Conservation (phyloP, 305 asterid genomes). For the Fraxinus xanthoxyloides region DNA sequence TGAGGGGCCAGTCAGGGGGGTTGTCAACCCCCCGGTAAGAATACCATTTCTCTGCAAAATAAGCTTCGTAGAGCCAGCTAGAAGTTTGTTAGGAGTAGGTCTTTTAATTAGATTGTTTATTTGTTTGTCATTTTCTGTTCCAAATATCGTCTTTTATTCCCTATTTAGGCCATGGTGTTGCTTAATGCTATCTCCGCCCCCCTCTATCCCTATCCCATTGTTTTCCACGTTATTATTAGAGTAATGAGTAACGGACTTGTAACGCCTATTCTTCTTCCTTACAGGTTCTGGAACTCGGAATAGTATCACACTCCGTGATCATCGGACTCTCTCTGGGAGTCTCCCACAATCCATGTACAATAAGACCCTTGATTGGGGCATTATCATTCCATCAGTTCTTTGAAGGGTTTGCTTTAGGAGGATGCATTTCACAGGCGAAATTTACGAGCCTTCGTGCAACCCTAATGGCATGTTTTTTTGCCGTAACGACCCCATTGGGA, state of each 20-base stretch:
- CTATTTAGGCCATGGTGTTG: neutral
- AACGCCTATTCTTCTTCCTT: neutral
- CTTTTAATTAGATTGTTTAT: neutral
- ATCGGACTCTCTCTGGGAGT: conserved; percentile 91
- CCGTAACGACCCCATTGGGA: conserved; percentile 81
- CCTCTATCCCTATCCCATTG: neutral
- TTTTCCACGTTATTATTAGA: neutral
- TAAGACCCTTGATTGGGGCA: conserved; percentile 80
- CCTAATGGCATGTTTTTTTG: conserved; percentile 83
- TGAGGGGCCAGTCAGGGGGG: too few relatives aligned
- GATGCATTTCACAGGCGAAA: conserved; percentile 88
- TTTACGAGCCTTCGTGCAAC: conserved; percentile 53
- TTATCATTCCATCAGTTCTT: conserved; percentile 88
- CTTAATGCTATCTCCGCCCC: neutral
- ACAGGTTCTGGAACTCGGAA: conserved; percentile 91
- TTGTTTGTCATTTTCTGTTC: neutral
- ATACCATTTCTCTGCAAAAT: too few relatives aligned
- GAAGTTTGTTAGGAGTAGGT: neutral
- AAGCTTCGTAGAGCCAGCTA: neutral
- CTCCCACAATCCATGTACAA: conserved; percentile 82
- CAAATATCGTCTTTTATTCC: neutral
- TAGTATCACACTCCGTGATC: conserved; percentile 85
- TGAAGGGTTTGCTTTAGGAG: conserved; percentile 92
- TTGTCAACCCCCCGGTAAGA: too few relatives aligned
- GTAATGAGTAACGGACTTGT: neutral